Evolutionary conservation across 1,139 yeast genomes (phyloP).

Genomic region (Protomyces inouyei): DNA sequence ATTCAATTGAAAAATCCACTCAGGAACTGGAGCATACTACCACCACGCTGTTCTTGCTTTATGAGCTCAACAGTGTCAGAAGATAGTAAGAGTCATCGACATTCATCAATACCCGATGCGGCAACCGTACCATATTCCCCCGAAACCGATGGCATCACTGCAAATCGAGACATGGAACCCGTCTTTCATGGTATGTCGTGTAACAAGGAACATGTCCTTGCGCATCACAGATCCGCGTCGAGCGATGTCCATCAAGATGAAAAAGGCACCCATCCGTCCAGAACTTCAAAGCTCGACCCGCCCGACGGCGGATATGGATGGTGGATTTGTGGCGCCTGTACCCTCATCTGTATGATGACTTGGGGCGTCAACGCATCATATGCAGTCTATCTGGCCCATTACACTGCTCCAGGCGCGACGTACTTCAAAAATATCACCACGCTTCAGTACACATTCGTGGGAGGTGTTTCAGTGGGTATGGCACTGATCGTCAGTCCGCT

Average conservation of each 20-base stretch:
- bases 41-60: too few relatives aligned
- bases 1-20: too few relatives aligned
- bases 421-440: slow-evolving; percentile 55
- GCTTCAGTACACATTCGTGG: slow-evolving; percentile 62
- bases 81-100: too few relatives aligned
- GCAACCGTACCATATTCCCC: background rate
- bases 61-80: too few relatives aligned
- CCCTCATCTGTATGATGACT: slow-evolving; percentile 52
- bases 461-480: slow-evolving; percentile 57
- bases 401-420: slow-evolving; percentile 42
- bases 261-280: too few relatives aligned
- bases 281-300: slow-evolving; percentile 37
- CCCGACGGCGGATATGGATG: slow-evolving; percentile 71
- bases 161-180: background rate
- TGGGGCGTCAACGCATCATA: slow-evolving; percentile 74
- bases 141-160: background rate
- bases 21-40: too few relatives aligned
- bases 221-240: background rate
- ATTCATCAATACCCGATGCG: background rate
- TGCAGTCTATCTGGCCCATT: slow-evolving; percentile 63
- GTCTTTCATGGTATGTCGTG: background rate
- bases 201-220: background rate
- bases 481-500: slow-evolving; percentile 60
- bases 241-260: background rate
- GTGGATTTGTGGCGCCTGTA: slow-evolving; percentile 56